Percentiles rank a stretch among this genome's conserved stretches.
phyloP scores from a whole-genome alignment of 495 filamentous ascomycete genomes.

The Daldinia grandis region DNA sequence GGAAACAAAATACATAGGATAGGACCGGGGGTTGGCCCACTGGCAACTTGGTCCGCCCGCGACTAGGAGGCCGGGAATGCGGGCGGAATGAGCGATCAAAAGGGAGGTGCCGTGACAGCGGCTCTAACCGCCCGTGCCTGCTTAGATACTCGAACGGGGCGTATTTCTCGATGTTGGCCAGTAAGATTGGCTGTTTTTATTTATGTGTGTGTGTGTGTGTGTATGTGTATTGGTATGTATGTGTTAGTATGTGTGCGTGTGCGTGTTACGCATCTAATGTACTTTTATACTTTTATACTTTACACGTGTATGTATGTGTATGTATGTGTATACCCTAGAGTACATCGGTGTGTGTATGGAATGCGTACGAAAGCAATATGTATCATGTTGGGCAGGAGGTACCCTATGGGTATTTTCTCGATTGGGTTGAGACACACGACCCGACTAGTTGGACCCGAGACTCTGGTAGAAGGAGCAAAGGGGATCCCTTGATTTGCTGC shows the following conservation, averaged over 20 bases:
- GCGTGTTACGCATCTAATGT: constrained; percentile 28
- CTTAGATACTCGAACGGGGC: constrained; percentile 33
- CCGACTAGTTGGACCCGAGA: constrained; percentile 43
- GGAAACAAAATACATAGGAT: constrained; percentile 31
- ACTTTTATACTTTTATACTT: constrained; percentile 3
- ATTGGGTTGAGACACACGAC: constrained; percentile 41
- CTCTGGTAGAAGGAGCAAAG: constrained; percentile 42
- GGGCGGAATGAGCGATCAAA: constrained; percentile 19
- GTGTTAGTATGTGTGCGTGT: neutral
- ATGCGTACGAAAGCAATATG: constrained; percentile 14
- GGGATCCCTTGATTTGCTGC: constrained; percentile 46
- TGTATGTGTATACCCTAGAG: constrained; percentile 27
- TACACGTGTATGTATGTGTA: neutral
- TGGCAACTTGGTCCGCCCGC: constrained; percentile 38
- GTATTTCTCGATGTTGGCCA: constrained; percentile 19
- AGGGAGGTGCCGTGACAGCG: constrained; percentile 32
- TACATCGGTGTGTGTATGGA: neutral
- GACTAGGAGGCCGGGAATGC: constrained; percentile 32
- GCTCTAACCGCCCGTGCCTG: constrained; percentile 33
- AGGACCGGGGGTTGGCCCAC: constrained; percentile 41
- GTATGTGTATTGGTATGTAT: neutral
- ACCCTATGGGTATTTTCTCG: constrained; percentile 34
- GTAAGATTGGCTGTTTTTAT: constrained; percentile 25
- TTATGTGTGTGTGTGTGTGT: neutral
- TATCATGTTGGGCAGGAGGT: constrained; percentile 35